A percentile compares a stretch with the other conserved stretches of the same genome.
Evolutionary conservation across 768 basidiomycete genomes (phyloP).

Genomic region (Macrolepiota dolichaula): DNA sequence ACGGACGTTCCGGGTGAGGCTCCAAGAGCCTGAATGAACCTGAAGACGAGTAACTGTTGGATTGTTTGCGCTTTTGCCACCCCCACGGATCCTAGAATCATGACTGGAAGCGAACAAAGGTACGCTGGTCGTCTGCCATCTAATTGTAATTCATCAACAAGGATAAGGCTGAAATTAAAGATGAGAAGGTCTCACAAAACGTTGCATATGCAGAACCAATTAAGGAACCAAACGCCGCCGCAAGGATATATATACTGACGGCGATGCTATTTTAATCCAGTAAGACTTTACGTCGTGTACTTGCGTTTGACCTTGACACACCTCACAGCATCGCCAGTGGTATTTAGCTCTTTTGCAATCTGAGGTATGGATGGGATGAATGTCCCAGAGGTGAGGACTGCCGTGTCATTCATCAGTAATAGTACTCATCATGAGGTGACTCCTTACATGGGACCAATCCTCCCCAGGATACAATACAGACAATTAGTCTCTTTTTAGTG

Average conservation of each 20-base stretch:
- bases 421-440: not conserved
- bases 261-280: constrained; percentile 22
- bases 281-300: not conserved
- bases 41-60: constrained; percentile 52
- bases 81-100: constrained; percentile 57
- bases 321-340: constrained; percentile 59
- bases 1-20: constrained; percentile 52
- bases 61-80: constrained; percentile 46
- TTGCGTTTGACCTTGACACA: constrained; percentile 19
- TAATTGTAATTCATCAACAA: constrained; percentile 19
- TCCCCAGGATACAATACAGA: constrained; percentile 54
- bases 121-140: constrained; percentile 68
- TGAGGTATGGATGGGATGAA: constrained; percentile 77
- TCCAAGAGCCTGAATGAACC: constrained; percentile 70
- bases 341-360: constrained; percentile 60
- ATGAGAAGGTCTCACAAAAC: constrained; percentile 25
- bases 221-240: constrained; percentile 29
- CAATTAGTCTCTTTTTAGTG: constrained; percentile 47
- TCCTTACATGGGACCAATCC: constrained; percentile 60
- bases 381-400: constrained; percentile 66
- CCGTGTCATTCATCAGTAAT: not conserved
- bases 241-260: constrained; percentile 34
- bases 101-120: constrained; percentile 56
- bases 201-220: constrained; percentile 34
- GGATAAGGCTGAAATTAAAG: not conserved